A percentile compares a stretch with the other conserved stretches of the same genome.
Evolutionary conservation across 148 eudicot genomes (phyloP).

Genomic region (Suaeda aralocaspica): DNA sequence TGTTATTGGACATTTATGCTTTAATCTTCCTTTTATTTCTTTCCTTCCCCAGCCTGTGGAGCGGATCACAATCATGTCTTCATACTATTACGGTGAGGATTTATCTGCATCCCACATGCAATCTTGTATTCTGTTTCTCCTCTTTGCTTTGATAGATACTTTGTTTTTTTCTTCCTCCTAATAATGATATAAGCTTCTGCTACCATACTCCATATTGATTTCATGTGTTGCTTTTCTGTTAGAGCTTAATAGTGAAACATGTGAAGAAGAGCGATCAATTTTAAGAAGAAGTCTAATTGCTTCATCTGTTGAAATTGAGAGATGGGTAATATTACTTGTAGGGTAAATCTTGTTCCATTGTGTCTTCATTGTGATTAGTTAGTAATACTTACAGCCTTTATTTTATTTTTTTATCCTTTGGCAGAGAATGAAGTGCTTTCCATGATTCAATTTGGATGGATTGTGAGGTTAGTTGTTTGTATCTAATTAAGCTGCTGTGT

Average conservation of each 20-base stretch:
- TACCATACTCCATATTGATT: conserved; percentile 15
- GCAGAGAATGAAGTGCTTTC: conserved; percentile 95
- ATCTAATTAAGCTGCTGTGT: not conserved
- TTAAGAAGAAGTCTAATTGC: conserved; percentile 76
- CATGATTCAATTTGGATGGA: conserved; percentile 23
- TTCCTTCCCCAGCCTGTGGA: conserved; percentile 63
- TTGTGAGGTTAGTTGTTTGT: conserved; percentile 22
- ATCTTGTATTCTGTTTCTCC: not conserved
- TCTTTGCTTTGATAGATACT: not conserved
- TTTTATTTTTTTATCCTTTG: conserved; percentile 14
- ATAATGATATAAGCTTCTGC: conserved; percentile 23
- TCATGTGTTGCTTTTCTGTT: conserved; percentile 21
- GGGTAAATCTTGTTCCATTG: not conserved
- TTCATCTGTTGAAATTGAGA: conserved; percentile 75
- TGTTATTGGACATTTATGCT: no score
- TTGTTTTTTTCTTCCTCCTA: not conserved
- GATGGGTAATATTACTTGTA: conserved; percentile 52
- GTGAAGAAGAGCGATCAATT: conserved; percentile 66
- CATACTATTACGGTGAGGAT: conserved; percentile 86
- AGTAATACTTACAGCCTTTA: not conserved
- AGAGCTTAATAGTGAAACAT: conserved; percentile 72
- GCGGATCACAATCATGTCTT: conserved; percentile 75
- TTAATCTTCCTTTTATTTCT: not conserved
- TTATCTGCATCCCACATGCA: not conserved
- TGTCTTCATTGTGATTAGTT: conserved; percentile 2